Percentiles rank a stretch among this genome's conserved stretches.
Evolutionary conservation across 2,329 filamentous ascomycete species (phyloP).

Genomic region (Davidsoniella eucalypti): DNA sequence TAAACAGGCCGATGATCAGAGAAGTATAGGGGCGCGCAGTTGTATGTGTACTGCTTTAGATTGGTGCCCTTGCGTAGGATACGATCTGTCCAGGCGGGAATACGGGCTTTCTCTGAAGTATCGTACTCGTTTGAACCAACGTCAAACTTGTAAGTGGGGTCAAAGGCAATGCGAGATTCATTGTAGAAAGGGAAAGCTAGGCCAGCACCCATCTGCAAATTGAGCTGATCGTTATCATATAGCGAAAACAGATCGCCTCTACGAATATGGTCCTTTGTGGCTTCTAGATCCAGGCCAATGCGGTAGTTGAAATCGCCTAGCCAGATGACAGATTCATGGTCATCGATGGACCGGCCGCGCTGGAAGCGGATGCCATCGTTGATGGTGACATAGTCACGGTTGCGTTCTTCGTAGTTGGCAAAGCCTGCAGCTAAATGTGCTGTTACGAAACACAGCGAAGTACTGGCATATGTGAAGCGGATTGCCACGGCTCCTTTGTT

Average conservation of each 20-base stretch:
- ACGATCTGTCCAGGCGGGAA: constrained; percentile 94
- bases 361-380: constrained; percentile 79
- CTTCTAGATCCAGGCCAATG: constrained; percentile 69
- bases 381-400: constrained; percentile 83
- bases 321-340: constrained; percentile 86
- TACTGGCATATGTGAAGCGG: constrained; percentile 85
- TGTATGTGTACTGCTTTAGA: constrained; percentile 68
- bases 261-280: constrained; percentile 57
- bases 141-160: constrained; percentile 93
- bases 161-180: constrained; percentile 72
- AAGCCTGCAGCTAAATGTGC: constrained; percentile 94
- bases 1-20: constrained; percentile 96
- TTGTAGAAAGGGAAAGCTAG: constrained; percentile 83
- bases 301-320: constrained; percentile 97
- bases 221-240: constrained; percentile 90
- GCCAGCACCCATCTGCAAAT: constrained; percentile 90
- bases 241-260: constrained; percentile 57
- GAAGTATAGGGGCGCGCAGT: constrained; percentile 66
- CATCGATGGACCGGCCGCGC: constrained; percentile 74
- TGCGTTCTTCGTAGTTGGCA: constrained; percentile 89
- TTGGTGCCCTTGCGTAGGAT: constrained; percentile 75
- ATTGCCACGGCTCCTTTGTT: constrained; percentile 98
- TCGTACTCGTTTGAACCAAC: constrained; percentile 80
- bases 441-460: constrained; percentile 85
- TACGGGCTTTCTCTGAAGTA: constrained; percentile 86